Evolutionary conservation across 495 filamentous ascomycete genomes (phyloP), one percentile per base, ranked within the genome.

Genomic region (Aspergillus homomorphus): DNA sequence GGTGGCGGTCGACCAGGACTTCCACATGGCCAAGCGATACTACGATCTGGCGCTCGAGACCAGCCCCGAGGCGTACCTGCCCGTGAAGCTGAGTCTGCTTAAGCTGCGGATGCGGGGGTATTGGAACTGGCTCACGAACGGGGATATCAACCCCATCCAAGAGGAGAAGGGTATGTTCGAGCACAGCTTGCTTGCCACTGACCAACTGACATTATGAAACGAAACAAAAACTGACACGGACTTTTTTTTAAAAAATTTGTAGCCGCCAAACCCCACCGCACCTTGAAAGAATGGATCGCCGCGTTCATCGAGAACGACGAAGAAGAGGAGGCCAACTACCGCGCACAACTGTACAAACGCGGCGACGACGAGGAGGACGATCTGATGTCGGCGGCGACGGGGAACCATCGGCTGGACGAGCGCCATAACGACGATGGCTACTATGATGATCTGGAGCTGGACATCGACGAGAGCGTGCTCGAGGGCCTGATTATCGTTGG

Each of bases 21-120:
- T 94, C 69, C 94, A 98, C 67, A 86, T 99, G 41, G 94, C 95
- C 3, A 99, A 99, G 73, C 78, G 94, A 22, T 95, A 89, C 72
- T 99, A 99, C 67, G 94, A 99, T 67, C 80, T 91, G 53, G 92
- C 94, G 0, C 75, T 96, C 18, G 90, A 90, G 67, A 94, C 91
- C 4, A 99, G 96, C 64, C 79, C 84, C 33, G 95, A 98, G 71
- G 90, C 95, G 0, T 97, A 98, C 67, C 78, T 97, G n/a, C 95
- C 94, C 0, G 95, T 98, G 3, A 87, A 90, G 24, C 75, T 99
- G 20, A 90, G 90, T 59, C 73, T 99, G 46, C 76, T 95, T 53
- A 98, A 98, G 73, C 75, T 99, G 54, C 80, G 93, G 15, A 75
- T 85, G 26, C 84, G 91, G 56, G 92, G 90, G 66, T 90, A 87